Evolutionary conservation across 2,329 filamentous ascomycete species (phyloP).

Genomic region (Trichoderma oligosporum): DNA sequence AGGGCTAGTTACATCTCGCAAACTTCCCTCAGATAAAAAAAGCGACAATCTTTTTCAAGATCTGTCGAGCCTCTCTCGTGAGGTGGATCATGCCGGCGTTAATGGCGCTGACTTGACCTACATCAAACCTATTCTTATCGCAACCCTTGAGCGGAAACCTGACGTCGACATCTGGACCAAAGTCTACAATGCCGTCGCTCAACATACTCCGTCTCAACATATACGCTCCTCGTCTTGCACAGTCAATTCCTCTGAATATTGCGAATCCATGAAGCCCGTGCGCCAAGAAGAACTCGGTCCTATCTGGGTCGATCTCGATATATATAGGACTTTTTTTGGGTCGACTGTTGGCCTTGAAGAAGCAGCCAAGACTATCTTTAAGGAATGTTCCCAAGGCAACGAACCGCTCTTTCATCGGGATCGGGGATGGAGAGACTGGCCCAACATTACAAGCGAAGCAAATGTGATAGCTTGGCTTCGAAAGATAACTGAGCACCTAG

Average conservation of each 20-base stretch:
- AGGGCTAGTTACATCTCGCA: neutral
- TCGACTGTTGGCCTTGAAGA: constrained; percentile 29
- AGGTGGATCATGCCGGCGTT: no score
- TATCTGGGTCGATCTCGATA: constrained; percentile 35
- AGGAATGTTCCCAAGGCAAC: constrained; percentile 31
- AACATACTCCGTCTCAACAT: neutral
- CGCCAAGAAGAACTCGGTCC: constrained; percentile 35
- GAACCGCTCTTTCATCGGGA: constrained; percentile 30
- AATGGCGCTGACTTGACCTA: no score
- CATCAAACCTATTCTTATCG: neutral
- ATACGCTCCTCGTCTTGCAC: neutral
- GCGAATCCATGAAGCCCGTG: constrained; percentile 26
- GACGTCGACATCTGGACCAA: neutral
- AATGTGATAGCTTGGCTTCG: constrained; percentile 37
- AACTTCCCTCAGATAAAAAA: neutral
- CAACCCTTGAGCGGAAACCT: neutral
- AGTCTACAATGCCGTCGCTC: neutral
- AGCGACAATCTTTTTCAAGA: neutral
- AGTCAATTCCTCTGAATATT: neutral
- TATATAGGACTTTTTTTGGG: constrained; percentile 36
- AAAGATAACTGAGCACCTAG: constrained; percentile 29
- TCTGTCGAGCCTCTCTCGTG: neutral
- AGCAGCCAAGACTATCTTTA: constrained; percentile 34
- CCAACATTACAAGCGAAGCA: constrained; percentile 33
- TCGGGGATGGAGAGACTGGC: constrained; percentile 36